phyloP scores from a whole-genome alignment of 2,329 filamentous ascomycete species.

The Aspergillus spinulosporus region DNA sequence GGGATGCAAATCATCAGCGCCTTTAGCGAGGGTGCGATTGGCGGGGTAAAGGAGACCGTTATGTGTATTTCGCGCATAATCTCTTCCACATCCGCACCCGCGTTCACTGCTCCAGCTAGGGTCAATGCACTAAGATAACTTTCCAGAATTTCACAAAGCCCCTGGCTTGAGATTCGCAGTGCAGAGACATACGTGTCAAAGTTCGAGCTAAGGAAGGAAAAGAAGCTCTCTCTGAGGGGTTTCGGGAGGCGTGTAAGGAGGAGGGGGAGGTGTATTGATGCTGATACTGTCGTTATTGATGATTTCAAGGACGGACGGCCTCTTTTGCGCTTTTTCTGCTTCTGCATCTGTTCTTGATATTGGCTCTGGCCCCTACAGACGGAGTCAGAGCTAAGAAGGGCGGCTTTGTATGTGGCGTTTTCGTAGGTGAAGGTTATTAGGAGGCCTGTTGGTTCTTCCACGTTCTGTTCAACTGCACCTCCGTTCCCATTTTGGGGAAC shows the following conservation, averaged over 20 bases:
- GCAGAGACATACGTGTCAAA: slow-evolving; percentile 54
- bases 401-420: slow-evolving; percentile 50
- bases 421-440: slow-evolving; percentile 53
- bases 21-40: slow-evolving; percentile 37
- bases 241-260: slow-evolving; percentile 54
- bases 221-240: slow-evolving; percentile 49
- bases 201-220: slow-evolving; percentile 50
- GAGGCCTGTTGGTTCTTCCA: slow-evolving; percentile 40
- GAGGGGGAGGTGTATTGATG: slow-evolving; percentile 53
- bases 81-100: slow-evolving; percentile 24
- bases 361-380: neutral
- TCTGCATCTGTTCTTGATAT: neutral
- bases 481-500: neutral
- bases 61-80: slow-evolving; percentile 42
- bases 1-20: slow-evolving; percentile 38
- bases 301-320: neutral
- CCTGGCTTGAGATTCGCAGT: slow-evolving; percentile 46
- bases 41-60: slow-evolving; percentile 39
- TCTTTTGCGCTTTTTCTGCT: neutral
- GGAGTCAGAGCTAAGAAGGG: slow-evolving; percentile 43
- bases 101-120: neutral
- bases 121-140: slow-evolving; percentile 31
- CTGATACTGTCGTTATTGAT: slow-evolving; percentile 37
- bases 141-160: slow-evolving; percentile 49
- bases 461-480: neutral